A percentile compares a stretch with the other conserved stretches of the same genome.
phyloP scores from a whole-genome alignment of 2,329 filamentous ascomycete species.

The Pestalotiopsis sp. region DNA sequence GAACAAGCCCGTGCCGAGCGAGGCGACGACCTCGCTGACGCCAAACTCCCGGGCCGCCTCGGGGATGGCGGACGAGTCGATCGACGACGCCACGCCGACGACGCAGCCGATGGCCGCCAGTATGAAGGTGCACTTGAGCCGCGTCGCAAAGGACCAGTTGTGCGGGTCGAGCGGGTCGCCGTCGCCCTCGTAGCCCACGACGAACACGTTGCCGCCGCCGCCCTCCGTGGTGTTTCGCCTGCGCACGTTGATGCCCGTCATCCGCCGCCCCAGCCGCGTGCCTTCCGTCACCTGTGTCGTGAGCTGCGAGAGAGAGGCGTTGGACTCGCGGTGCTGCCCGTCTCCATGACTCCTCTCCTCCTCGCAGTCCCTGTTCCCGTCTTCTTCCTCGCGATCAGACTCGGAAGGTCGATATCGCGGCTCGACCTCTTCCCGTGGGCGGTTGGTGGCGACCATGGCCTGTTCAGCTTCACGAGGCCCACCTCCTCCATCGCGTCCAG shows the following conservation, averaged over 20 bases:
- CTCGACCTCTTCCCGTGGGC: background rate
- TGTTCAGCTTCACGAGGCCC: background rate
- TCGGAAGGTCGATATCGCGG: background rate
- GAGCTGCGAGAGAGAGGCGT: background rate
- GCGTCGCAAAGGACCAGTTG: slow-evolving; percentile 18
- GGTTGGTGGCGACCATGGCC: background rate
- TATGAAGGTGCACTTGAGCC: slow-evolving; percentile 14
- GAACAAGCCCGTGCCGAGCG: slow-evolving; percentile 32
- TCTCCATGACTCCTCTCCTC: background rate
- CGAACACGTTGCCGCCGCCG: slow-evolving; percentile 8
- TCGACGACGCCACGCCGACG: slow-evolving; percentile 14
- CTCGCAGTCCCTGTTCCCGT: background rate
- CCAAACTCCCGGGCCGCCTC: slow-evolving; percentile 16
- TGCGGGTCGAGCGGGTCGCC: slow-evolving; percentile 19
- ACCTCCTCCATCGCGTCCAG: background rate
- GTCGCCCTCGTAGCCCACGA: slow-evolving; percentile 19
- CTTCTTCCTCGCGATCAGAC: background rate
- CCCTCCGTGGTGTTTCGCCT: slow-evolving; percentile 8
- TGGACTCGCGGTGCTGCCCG: background rate
- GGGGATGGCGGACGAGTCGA: slow-evolving; percentile 15
- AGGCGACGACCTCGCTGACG: slow-evolving; percentile 17
- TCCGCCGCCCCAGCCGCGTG: background rate
- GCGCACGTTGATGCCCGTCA: slow-evolving; percentile 10
- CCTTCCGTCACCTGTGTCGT: background rate
- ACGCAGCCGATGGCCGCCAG: slow-evolving; percentile 11